Evolutionary conservation across 495 filamentous ascomycete species (phyloP), one percentile per base, ranked within the genome.

Genomic region (Penicillium alfredii): DNA sequence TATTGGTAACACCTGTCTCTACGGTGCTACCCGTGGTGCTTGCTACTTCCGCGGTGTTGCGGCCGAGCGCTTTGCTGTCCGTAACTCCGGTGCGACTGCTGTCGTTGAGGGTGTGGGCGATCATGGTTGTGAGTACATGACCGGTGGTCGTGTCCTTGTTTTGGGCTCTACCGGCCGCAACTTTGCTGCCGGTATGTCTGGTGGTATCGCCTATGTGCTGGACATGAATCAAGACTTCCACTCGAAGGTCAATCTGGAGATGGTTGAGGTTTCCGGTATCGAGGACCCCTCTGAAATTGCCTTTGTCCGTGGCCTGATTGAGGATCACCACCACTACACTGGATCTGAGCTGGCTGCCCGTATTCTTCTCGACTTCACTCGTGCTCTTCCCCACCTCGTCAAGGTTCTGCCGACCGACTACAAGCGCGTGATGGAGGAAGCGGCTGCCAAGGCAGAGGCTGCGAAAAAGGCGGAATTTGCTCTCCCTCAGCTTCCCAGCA

Each of bases 91-190:
- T 58, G 92, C 86, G 27, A 97, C 83, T 18, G 92, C 93, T 19
- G 86, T 99, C 45, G 90, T 97, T 46, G 92, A 99, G 67, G 92
- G 93, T 64, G 80, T 94, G 35, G 92, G 92, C 71, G 92, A 99
- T 60, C 92, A 99, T 57, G 88, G 90, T 30, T 97, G 90, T 57
- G 92, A 99, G 70, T 99, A 99, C 76, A 99, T 99, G 92, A 98
- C 92, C 41, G 92, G 92, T 54, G 92, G 92, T 55, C 87, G 93
- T 57, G 78, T 97, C 23, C 68, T 99, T 40, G 72, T 93, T 42
- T 73, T 99, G 29, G 92, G 92, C 40, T 78, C 81, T 52, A 95
- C 87, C 52, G 92, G 92, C n/a, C 92, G 92, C 45, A 99, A 99
- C 74, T 99, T 99, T 53, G 92, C 93, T 53, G 92, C 92, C 40